These are phyloP conservation scores for Tricholoma sp. DNA, from an alignment of 768 basidiomycete species.

Conservation along the genomic window DNA sequence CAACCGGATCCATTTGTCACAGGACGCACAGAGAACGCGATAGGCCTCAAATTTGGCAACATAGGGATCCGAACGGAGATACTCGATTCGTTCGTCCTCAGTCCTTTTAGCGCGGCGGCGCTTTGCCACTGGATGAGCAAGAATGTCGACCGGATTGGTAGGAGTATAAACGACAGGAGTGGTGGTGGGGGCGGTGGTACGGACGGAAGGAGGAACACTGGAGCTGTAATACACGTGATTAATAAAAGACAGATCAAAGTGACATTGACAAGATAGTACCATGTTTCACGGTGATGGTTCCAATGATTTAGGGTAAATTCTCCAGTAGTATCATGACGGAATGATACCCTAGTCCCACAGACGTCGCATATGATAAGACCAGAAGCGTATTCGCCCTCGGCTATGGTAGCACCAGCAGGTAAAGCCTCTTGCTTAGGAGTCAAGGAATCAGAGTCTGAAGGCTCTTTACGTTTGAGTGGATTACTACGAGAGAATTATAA, in stretches of 20 bases:
- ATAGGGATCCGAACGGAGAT: constrained; percentile 65
- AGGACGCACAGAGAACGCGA: constrained; percentile 71
- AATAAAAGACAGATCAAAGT: not conserved
- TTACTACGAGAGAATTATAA: not conserved
- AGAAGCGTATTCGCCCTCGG: constrained; percentile 51
- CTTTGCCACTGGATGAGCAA: constrained; percentile 50
- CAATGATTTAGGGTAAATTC: constrained; percentile 66
- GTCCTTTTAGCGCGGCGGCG: constrained; percentile 72
- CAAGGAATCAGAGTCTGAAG: constrained; percentile 11
- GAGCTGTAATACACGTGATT: not conserved
- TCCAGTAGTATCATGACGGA: constrained; percentile 59
- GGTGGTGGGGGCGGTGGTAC: constrained; percentile 15
- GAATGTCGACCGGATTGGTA: constrained; percentile 33
- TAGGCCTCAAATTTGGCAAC: constrained; percentile 81
- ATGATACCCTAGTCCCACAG: constrained; percentile 58
- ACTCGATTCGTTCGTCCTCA: constrained; percentile 73
- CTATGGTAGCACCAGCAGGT: constrained; percentile 7
- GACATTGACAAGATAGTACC: constrained; percentile 38
- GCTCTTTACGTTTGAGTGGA: constrained; percentile 23
- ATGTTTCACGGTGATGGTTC: constrained; percentile 59
- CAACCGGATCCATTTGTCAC: constrained; percentile 85
- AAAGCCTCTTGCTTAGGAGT: not conserved
- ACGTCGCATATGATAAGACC: constrained; percentile 63
- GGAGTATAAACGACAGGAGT: constrained; percentile 40
- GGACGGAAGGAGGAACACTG: not conserved